Percentiles rank a stretch among this genome's conserved stretches.
Conservation (phyloP, 2,329 filamentous ascomycete genomes). For the Calonectria montana region DNA sequence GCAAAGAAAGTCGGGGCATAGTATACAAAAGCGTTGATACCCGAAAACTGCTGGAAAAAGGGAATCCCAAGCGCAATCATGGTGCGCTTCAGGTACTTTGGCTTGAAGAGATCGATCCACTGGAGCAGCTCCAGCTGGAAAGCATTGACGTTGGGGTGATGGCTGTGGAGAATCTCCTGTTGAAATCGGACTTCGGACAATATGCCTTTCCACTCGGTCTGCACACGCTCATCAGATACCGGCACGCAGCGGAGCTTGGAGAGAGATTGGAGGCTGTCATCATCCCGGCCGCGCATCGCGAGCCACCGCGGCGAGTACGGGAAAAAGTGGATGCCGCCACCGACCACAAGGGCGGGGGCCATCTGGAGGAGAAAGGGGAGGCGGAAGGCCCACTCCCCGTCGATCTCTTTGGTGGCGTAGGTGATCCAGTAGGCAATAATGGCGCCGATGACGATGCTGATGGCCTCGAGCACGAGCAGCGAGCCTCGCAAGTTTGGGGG, state of each 20-base stretch:
- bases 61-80: conserved; percentile 34
- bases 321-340: conserved; percentile 56
- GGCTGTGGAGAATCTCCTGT: conserved; percentile 34
- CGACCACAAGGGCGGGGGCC: conserved; percentile 35
- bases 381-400: conserved; percentile 55
- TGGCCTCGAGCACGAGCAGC: conserved; percentile 60
- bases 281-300: conserved; percentile 49
- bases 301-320: conserved; percentile 61
- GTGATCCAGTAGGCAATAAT: conserved; percentile 66
- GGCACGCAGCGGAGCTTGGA: conserved; percentile 55
- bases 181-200: conserved; percentile 60
- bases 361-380: conserved; percentile 60
- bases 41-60: conserved; percentile 41
- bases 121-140: conserved; percentile 55
- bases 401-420: conserved; percentile 60
- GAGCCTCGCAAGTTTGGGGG: conserved; percentile 53
- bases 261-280: conserved; percentile 52
- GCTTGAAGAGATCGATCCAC: conserved; percentile 60
- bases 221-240: conserved; percentile 53
- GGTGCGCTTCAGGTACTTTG: conserved; percentile 56
- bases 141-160: conserved; percentile 39
- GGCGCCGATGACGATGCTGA: conserved; percentile 63
- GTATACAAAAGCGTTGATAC: conserved; percentile 40
- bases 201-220: conserved; percentile 61
- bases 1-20: conserved; percentile 43